phyloP scores from a whole-genome alignment of 345 rosid genomes.

The Dovyalis caffra region DNA sequence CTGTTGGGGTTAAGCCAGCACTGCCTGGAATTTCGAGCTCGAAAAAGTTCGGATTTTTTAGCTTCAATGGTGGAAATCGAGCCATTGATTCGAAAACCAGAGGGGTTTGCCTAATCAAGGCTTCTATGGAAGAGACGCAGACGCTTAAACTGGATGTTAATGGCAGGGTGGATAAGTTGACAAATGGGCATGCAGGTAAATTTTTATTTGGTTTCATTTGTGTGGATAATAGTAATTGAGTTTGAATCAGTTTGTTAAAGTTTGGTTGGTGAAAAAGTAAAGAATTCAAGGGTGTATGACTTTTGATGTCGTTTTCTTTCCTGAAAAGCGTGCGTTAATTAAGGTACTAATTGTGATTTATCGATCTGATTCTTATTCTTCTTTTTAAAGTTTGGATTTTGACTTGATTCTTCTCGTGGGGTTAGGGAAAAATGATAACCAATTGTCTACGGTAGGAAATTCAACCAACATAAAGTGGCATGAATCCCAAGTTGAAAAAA shows the following conservation, averaged over 20 bases:
- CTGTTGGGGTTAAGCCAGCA: constrained; percentile 1
- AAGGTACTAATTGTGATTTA: neutral
- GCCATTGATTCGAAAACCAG: neutral
- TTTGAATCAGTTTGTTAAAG: neutral
- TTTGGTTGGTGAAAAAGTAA: neutral
- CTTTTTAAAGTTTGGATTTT: neutral
- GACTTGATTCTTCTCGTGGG: neutral
- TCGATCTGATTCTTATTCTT: neutral
- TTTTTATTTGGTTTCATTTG: neutral
- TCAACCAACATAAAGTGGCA: constrained; percentile 34
- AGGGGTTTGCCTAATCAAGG: neutral
- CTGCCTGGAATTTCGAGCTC: constrained; percentile 9
- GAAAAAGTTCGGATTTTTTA: neutral
- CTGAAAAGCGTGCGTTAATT: neutral
- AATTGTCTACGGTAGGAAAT: constrained; percentile 20
- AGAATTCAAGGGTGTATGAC: neutral
- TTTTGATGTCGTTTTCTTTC: neutral
- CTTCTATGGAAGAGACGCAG: constrained; percentile 2
- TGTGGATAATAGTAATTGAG: neutral
- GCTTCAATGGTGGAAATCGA: neutral
- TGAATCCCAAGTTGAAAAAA: constrained; percentile 18
- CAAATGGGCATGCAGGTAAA: constrained; percentile 26
- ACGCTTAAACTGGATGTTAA: neutral
- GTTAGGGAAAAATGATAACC: constrained; percentile 8
- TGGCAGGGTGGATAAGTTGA: neutral